phyloP scores from a whole-genome alignment of 345 rosid genomes.

The Lepidium sativum region DNA sequence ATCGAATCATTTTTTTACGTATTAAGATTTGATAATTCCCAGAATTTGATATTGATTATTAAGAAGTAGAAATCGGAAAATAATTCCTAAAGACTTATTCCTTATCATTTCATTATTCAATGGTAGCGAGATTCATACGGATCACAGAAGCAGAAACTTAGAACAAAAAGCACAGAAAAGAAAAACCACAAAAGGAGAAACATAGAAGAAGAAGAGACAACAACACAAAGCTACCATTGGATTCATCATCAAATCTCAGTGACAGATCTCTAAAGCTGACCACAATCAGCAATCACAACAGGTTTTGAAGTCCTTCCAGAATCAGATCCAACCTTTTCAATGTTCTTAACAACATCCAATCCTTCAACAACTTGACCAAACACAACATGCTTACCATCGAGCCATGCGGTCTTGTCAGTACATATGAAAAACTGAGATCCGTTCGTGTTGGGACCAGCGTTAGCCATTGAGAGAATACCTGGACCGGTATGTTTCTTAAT shows the following conservation, averaged over 20 bases:
- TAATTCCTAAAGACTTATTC: neutral
- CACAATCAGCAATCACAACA: conserved; percentile 41
- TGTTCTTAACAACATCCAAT: conserved; percentile 34
- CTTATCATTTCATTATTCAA: conserved; percentile 6
- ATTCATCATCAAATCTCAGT: neutral
- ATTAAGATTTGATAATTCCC: neutral
- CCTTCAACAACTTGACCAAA: conserved; percentile 56
- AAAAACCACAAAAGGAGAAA: neutral
- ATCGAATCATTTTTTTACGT: neutral
- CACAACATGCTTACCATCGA: conserved; percentile 67
- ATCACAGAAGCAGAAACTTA: neutral
- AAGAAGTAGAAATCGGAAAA: neutral
- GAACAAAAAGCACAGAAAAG: neutral
- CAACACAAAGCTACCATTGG: conserved; percentile 25
- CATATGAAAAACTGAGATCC: conserved; percentile 64
- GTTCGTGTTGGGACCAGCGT: conserved; percentile 46
- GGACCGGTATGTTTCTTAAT: conserved; percentile 51
- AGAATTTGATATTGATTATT: neutral
- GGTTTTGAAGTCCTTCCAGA: conserved; percentile 36
- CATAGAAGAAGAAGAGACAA: too few species aligned
- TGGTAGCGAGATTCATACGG: conserved; percentile 15
- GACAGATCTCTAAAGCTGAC: conserved; percentile 37
- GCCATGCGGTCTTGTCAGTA: conserved; percentile 45
- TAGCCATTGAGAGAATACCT: conserved; percentile 64
- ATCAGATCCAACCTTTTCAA: conserved; percentile 55